These are phyloP conservation scores for Vinca minor DNA, from an alignment of 257 asterid genomes.

Conservation along the genomic window DNA sequence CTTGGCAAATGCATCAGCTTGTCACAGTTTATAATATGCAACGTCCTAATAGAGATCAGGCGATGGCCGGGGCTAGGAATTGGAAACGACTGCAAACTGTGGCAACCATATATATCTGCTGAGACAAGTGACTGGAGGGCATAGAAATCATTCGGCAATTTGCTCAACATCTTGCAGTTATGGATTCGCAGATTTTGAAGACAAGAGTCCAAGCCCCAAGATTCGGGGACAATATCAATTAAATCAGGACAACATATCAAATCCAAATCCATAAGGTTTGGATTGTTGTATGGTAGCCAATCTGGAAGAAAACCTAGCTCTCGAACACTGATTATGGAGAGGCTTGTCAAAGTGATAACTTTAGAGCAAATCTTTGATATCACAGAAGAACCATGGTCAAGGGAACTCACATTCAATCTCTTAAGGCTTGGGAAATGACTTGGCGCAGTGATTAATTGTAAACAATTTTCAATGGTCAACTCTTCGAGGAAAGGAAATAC, in stretches of 20 bases:
- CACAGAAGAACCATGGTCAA: constrained; percentile 3
- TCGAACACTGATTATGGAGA: neutral
- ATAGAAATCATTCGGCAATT: neutral
- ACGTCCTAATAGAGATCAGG: neutral
- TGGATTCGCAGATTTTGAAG: neutral
- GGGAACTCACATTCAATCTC: neutral
- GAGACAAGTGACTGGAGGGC: neutral
- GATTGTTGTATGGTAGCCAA: neutral
- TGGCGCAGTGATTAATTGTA: constrained; percentile 17
- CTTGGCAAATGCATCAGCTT: constrained; percentile 13
- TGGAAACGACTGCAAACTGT: neutral
- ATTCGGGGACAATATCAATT: neutral
- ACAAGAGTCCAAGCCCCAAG: neutral
- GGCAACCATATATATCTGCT: neutral
- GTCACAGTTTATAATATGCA: neutral
- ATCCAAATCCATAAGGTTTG: neutral
- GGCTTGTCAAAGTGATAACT: constrained; percentile 6
- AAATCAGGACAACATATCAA: neutral
- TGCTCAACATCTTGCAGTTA: neutral
- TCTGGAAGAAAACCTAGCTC: neutral
- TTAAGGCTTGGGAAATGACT: constrained; percentile 22
- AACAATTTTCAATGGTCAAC: constrained; percentile 5
- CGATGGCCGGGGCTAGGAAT: neutral
- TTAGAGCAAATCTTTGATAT: constrained; percentile 10
- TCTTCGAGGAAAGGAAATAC: constrained; percentile 20